A percentile compares a stretch with the other conserved stretches of the same genome.
Conservation (phyloP, 1,284 basidiomycete genomes). For the Xerocomus amazonicus region DNA sequence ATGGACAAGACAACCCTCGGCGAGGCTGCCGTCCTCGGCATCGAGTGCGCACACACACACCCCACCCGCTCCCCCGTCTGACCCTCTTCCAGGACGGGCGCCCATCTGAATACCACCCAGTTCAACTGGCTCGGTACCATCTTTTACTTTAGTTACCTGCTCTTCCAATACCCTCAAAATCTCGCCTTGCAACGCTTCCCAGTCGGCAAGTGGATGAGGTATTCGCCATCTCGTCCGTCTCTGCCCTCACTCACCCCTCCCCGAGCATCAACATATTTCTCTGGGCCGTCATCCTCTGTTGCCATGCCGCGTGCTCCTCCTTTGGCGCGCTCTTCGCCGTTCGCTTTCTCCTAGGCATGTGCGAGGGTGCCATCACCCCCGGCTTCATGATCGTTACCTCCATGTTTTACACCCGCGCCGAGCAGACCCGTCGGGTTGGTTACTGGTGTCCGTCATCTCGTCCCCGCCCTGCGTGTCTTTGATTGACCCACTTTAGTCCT, state of each 20-base stretch:
- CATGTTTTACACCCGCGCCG: constrained; percentile 77
- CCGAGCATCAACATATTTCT: constrained; percentile 50
- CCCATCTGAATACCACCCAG: constrained; percentile 45
- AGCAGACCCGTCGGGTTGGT: constrained; percentile 69
- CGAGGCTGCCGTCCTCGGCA: constrained; percentile 66
- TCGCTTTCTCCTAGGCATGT: constrained; percentile 53
- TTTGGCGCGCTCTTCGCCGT: constrained; percentile 51
- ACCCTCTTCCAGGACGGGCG: constrained; percentile 30
- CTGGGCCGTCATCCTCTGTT: constrained; percentile 48
- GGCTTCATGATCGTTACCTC: constrained; percentile 70
- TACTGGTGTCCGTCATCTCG: constrained; percentile 61
- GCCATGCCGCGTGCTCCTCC: constrained; percentile 52
- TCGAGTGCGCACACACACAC: constrained; percentile 41
- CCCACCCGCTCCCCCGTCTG: neutral
- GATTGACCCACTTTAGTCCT: constrained; percentile 39
- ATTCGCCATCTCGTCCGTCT: constrained; percentile 16
- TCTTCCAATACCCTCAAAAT: constrained; percentile 69
- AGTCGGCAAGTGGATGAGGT: constrained; percentile 70
- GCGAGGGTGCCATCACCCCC: constrained; percentile 74
- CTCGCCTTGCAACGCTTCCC: constrained; percentile 74
- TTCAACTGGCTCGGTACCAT: constrained; percentile 73
- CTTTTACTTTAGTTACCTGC: constrained; percentile 65
- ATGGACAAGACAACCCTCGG: constrained; percentile 77
- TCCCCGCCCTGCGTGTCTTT: constrained; percentile 5
- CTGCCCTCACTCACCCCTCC: neutral